phyloP scores from a whole-genome alignment of 768 basidiomycete genomes.

The Hygrophorus russula region DNA sequence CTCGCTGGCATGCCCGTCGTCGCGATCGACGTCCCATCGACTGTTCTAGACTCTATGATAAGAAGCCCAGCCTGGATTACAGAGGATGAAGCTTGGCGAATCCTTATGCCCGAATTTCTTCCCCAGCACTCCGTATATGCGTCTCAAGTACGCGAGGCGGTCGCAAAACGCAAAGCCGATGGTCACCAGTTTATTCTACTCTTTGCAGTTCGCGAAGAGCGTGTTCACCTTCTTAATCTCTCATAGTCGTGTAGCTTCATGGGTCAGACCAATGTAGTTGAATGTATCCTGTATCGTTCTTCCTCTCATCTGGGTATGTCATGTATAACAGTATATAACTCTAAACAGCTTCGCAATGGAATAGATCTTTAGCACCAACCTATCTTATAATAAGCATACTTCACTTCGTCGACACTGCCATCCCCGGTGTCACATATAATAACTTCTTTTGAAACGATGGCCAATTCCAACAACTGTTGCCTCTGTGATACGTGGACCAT shows the following conservation, averaged over 20 bases:
- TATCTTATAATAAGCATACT: constrained; percentile 64
- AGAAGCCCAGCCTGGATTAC: constrained; percentile 51
- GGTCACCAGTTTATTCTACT: constrained; percentile 52
- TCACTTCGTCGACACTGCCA: constrained; percentile 34
- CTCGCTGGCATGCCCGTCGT: constrained; percentile 54
- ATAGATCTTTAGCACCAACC: constrained; percentile 39
- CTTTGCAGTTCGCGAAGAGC: constrained; percentile 60
- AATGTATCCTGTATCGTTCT: no score
- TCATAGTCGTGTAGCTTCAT: not conserved
- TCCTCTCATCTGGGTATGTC: no score
- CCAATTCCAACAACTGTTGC: constrained; percentile 19
- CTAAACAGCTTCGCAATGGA: no score
- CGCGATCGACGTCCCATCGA: constrained; percentile 56
- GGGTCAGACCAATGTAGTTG: no score
- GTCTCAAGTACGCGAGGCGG: constrained; percentile 55
- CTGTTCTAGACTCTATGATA: constrained; percentile 53
- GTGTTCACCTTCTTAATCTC: constrained; percentile 34
- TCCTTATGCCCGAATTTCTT: constrained; percentile 43
- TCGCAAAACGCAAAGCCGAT: constrained; percentile 49
- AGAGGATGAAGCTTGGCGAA: constrained; percentile 70
- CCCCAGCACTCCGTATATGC: constrained; percentile 48
- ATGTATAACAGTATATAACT: not conserved
- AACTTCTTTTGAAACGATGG: constrained; percentile 40
- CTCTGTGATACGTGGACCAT: not conserved
- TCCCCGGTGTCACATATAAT: constrained; percentile 43